Conservation (phyloP, 192 early-diverging fungal species). For the Umbelopsis sp. region DNA sequence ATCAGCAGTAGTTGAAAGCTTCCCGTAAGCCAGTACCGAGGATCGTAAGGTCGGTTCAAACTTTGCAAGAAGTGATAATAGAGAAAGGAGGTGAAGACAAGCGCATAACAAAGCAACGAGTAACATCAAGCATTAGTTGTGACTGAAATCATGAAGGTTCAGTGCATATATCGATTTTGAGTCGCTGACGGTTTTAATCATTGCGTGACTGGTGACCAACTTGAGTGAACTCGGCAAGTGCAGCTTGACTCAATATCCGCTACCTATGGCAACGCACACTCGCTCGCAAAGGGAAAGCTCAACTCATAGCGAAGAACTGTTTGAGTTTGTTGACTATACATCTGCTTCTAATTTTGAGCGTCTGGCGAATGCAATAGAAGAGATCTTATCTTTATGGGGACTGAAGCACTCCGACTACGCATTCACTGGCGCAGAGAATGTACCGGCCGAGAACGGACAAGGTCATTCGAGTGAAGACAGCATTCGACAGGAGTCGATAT, state of each 20-base stretch:
- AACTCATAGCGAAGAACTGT: constrained; percentile 59
- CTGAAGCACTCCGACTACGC: constrained; percentile 57
- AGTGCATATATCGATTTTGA: too few species aligned
- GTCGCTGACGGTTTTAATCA: too few species aligned
- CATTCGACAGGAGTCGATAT: constrained; percentile 36
- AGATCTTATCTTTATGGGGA: constrained; percentile 57
- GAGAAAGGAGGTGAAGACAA: constrained; percentile 20
- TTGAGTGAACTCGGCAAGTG: too few species aligned
- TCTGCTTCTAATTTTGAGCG: constrained; percentile 70
- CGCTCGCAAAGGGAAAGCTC: constrained; percentile 23
- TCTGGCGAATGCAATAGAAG: constrained; percentile 65
- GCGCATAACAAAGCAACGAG: constrained; percentile 23
- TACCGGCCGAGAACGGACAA: constrained; percentile 31
- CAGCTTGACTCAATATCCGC: not conserved
- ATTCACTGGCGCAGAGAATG: constrained; percentile 43
- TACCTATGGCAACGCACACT: not conserved
- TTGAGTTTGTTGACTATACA: constrained; percentile 78
- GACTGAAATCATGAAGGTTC: too few species aligned
- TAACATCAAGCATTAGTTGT: constrained; percentile 17
- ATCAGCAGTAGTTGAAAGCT: constrained; percentile 28
- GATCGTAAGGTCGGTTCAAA: constrained; percentile 20
- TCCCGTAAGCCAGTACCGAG: constrained; percentile 41
- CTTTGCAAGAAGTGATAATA: constrained; percentile 25
- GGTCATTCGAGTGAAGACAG: constrained; percentile 22
- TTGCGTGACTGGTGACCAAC: too few species aligned